phyloP scores from a whole-genome alignment of 2,329 filamentous ascomycete species.

The Fusarium nanum region DNA sequence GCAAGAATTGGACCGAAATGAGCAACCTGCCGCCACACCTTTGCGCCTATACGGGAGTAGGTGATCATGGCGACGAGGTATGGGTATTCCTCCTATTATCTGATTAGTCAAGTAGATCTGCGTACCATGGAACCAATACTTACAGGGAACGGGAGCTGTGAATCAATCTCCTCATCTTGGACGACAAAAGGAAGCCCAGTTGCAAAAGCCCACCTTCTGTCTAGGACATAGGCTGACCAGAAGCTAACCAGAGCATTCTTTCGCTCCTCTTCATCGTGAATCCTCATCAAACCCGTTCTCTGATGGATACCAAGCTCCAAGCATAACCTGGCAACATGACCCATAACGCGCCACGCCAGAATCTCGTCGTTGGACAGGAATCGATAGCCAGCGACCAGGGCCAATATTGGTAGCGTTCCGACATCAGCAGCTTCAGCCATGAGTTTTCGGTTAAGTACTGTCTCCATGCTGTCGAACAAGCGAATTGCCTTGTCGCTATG shows the following conservation, averaged over 20 bases:
- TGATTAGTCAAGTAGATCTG: constrained; percentile 14
- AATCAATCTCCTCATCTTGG: constrained; percentile 87
- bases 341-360: constrained; percentile 87
- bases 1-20: constrained; percentile 71
- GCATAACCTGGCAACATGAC: constrained; percentile 82
- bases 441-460: constrained; percentile 73
- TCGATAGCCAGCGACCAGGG: constrained; percentile 72
- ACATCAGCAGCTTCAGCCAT: constrained; percentile 65
- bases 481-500: constrained; percentile 78
- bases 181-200: constrained; percentile 88
- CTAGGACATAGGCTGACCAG: constrained; percentile 88
- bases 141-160: constrained; percentile 82
- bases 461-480: constrained; percentile 81
- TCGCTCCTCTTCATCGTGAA: constrained; percentile 75
- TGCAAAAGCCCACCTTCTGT: constrained; percentile 89
- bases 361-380: constrained; percentile 89
- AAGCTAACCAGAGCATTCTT: constrained; percentile 77
- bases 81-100: constrained; percentile 63
- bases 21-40: constrained; percentile 85
- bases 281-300: constrained; percentile 76
- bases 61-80: constrained; percentile 87
- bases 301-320: constrained; percentile 86
- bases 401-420: constrained; percentile 62
- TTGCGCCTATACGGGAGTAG: constrained; percentile 85
- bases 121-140: constrained; percentile 44